A percentile compares a stretch with the other conserved stretches of the same genome.
Evolutionary conservation across 2,329 filamentous ascomycete species (phyloP).

Genomic region (Thielaviopsis musarum): DNA sequence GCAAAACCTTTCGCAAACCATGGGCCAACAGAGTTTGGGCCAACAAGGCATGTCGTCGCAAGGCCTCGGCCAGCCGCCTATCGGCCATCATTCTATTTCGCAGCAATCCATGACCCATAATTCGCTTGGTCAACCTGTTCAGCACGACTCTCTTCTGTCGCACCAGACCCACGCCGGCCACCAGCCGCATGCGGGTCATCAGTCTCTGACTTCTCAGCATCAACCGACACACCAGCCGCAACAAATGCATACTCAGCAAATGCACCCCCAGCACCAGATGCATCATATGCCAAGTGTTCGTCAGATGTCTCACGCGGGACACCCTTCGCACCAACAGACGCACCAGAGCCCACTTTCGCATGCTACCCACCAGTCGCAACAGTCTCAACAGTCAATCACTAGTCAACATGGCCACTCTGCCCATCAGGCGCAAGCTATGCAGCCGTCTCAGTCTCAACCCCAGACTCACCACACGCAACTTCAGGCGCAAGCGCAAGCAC

Average conservation of each 20-base stretch:
- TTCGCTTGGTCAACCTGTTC: conserved; percentile 22
- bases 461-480: conserved; percentile 12
- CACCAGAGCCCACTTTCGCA: conserved; percentile 9
- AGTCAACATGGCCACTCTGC: conserved; percentile 12
- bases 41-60: conserved; percentile 3
- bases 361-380: conserved; percentile 10
- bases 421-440: conserved; percentile 14
- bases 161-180: conserved; percentile 24
- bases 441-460: conserved; percentile 16
- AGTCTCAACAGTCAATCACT: conserved; percentile 11
- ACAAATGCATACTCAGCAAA: conserved; percentile 5
- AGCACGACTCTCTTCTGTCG: conserved; percentile 26
- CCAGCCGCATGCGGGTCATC: conserved; percentile 16
- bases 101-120: conserved; percentile 10
- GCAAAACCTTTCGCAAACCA: conserved; percentile 1
- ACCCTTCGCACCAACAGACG: conserved; percentile 9
- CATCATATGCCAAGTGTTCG: conserved; percentile 8
- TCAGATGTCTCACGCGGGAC: conserved; percentile 7
- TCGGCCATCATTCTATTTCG: conserved; percentile 1
- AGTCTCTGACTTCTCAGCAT: conserved; percentile 17
- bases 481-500: conserved; percentile 5
- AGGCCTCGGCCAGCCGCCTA: conserved; percentile 4
- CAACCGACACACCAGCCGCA: conserved; percentile 11
- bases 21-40: conserved; percentile 1
- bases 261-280: conserved; percentile 7